Percentiles rank a stretch among this genome's conserved stretches.
phyloP scores from a whole-genome alignment of 2,329 filamentous ascomycete species.

The Chaetomiaceae sp. region DNA sequence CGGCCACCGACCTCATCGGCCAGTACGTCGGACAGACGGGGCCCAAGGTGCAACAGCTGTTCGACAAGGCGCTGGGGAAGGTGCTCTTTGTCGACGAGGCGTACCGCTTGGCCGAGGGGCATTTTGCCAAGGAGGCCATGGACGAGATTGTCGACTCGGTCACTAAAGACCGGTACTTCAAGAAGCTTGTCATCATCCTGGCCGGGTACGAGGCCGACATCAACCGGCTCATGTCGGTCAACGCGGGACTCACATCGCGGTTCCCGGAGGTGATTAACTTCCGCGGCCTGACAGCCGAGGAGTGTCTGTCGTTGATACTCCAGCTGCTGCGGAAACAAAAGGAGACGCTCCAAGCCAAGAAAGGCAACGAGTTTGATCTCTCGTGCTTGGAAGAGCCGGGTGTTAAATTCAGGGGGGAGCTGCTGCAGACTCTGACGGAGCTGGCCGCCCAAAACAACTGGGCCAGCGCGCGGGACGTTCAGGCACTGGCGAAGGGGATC shows the following conservation, averaged over 20 bases:
- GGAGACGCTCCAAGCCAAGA: slow-evolving; percentile 12
- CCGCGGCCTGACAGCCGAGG: slow-evolving; percentile 35
- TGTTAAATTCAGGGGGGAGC: slow-evolving; percentile 19
- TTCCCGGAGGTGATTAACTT: slow-evolving; percentile 62
- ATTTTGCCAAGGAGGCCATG: slow-evolving; percentile 53
- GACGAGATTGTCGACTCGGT: slow-evolving; percentile 49
- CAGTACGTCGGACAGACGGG: slow-evolving; percentile 62
- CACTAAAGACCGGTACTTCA: slow-evolving; percentile 51
- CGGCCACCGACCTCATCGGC: slow-evolving; percentile 63
- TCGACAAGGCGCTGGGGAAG: slow-evolving; percentile 59
- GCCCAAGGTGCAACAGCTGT: slow-evolving; percentile 56
- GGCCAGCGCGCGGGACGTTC: slow-evolving; percentile 61
- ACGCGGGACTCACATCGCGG: slow-evolving; percentile 58
- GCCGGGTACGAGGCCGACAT: slow-evolving; percentile 66
- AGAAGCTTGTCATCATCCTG: slow-evolving; percentile 61
- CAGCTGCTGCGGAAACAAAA: slow-evolving; percentile 29
- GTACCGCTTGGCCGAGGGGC: slow-evolving; percentile 56
- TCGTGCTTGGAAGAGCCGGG: slow-evolving; percentile 22
- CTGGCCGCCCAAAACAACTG: slow-evolving; percentile 46
- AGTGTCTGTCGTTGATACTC: slow-evolving; percentile 43
- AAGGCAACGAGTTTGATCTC: slow-evolving; percentile 25
- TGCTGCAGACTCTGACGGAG: slow-evolving; percentile 33
- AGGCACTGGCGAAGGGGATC: slow-evolving; percentile 47
- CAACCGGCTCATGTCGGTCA: slow-evolving; percentile 55
- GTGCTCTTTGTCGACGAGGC: slow-evolving; percentile 71